Percentiles rank a stretch among this genome's conserved stretches.
phyloP scores from a whole-genome alignment of 2,329 filamentous ascomycete species.

The Alternaria sp. region DNA sequence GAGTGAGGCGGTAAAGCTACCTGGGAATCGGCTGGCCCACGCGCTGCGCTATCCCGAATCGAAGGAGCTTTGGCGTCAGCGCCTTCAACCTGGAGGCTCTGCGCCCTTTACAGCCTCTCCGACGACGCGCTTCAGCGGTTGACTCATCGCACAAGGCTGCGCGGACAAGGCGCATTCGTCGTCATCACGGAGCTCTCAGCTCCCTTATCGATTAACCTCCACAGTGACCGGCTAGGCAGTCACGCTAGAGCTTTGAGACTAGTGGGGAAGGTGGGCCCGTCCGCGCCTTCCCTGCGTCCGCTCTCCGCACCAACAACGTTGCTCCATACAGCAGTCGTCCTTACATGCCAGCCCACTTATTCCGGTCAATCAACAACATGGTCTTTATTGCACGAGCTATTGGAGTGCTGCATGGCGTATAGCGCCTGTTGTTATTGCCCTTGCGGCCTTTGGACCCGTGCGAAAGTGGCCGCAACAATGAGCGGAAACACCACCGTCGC shows the following conservation, averaged over 20 bases:
- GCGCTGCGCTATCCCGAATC: constrained; percentile 20
- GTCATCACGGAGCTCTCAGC: constrained; percentile 11
- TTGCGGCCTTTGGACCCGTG: constrained; percentile 40
- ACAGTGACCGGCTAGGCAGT: constrained; percentile 27
- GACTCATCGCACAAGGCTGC: constrained; percentile 22
- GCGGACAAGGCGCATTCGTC: constrained; percentile 1
- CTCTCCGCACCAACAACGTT: constrained; percentile 23
- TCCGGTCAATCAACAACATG: not conserved
- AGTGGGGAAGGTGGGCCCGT: constrained; percentile 25
- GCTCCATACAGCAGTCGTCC: constrained; percentile 10
- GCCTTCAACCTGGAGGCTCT: constrained; percentile 12
- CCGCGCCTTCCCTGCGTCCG: constrained; percentile 30
- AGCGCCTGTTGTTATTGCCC: not conserved
- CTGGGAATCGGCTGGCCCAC: constrained; percentile 22
- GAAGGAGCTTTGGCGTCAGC: constrained; percentile 4
- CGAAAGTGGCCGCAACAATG: constrained; percentile 71
- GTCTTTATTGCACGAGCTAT: not conserved
- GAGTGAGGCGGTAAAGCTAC: constrained; percentile 35
- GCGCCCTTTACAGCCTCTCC: constrained; percentile 16
- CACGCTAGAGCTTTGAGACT: constrained; percentile 18
- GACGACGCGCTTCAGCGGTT: not conserved
- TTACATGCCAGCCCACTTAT: not conserved
- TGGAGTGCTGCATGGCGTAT: not conserved
- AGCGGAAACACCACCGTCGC: constrained; percentile 71
- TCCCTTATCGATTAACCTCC: constrained; percentile 26